phyloP scores from a whole-genome alignment of 768 basidiomycete species.

The Thelephora aurantiotincta region DNA sequence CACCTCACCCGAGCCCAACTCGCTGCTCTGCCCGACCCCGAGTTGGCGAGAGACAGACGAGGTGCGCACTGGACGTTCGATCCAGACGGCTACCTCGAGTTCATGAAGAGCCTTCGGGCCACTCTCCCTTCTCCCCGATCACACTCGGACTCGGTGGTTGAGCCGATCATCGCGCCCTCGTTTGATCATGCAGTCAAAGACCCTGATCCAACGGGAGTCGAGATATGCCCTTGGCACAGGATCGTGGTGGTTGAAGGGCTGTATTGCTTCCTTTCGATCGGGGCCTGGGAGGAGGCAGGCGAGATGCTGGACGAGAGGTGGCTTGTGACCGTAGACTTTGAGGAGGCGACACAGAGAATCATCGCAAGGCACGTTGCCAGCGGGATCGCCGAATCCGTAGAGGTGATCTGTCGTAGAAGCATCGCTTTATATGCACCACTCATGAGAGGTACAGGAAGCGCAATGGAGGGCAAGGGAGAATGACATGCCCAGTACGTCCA shows the following conservation, averaged over 20 bases:
- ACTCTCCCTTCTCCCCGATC: constrained; percentile 8
- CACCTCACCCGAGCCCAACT: constrained; percentile 73
- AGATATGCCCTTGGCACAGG: constrained; percentile 49
- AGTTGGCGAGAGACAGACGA: constrained; percentile 62
- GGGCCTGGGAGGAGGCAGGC: constrained; percentile 60
- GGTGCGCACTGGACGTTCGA: constrained; percentile 93
- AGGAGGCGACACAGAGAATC: constrained; percentile 43
- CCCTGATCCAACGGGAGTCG: constrained; percentile 45
- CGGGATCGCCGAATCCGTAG: constrained; percentile 51
- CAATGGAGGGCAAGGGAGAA: constrained; percentile 61
- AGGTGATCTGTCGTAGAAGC: constrained; percentile 6
- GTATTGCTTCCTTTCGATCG: constrained; percentile 65
- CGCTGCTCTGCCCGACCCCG: constrained; percentile 61
- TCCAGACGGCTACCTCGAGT: constrained; percentile 50
- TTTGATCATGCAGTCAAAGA: constrained; percentile 87
- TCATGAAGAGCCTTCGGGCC: constrained; percentile 41
- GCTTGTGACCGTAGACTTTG: constrained; percentile 47
- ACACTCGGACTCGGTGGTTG: constrained; percentile 1
- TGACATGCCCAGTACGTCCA: constrained; percentile 12
- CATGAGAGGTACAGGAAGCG: constrained; percentile 26
- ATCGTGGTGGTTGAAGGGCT: constrained; percentile 83
- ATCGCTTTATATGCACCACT: too few species aligned
- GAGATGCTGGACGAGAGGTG: constrained; percentile 63
- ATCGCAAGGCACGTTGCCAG: constrained; percentile 65
- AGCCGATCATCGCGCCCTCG: constrained; percentile 51